Base-by-base conservation (phyloP, 2,329 filamentous ascomycete genomes). In the Botrytis fabae region DNA sequence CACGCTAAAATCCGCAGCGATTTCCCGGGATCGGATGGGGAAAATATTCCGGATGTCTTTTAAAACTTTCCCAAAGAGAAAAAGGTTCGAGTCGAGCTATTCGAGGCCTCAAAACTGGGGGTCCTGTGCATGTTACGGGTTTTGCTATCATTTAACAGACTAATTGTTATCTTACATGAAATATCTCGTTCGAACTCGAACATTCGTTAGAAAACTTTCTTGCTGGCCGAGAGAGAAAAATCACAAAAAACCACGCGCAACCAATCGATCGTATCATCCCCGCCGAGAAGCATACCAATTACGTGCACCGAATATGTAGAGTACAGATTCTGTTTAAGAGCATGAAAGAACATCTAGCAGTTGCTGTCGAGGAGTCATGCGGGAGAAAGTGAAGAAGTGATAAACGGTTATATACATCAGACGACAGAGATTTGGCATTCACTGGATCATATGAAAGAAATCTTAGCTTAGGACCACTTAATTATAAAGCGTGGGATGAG, bases 221-320 rank as follows among this genome's bases (percentile, higher is more conserved):
- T 51, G 22, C 25, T 9, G 4, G 22, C 10, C 22, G 22, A 25
- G 22, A 25, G 22, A 1, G 7, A 7, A 46, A 22, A 3, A 22
- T 22, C 44, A 22, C 44, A 8, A 46, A 46, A 22, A 22, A 22
- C 44, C 7, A 46, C 44, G 10, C 25, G n/a, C 25, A 7, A 1
- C 4, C 2, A 14, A 1, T n/a, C 3, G 0, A 1, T n/a, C 3
- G 0, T n/a, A 51, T n/a, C 48, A 51, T 51, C 1, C 2, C 25
- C 10, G 7, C 51, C 7, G 14, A 28, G 14, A 0, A 28, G 14
- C 0, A 18, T 16, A 54, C 28, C 6, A 28, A 3, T 54, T 4
- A 2, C n/a, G 18, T 28, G 4, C 6, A 28, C 0, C 6, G 28
- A 54, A 18, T 18, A 8, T 6, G 6, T 8, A 54, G 14, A 54